These are phyloP conservation scores for Volutella citrinella DNA, from an alignment of 2,329 filamentous ascomycete species.

Conservation along the genomic window DNA sequence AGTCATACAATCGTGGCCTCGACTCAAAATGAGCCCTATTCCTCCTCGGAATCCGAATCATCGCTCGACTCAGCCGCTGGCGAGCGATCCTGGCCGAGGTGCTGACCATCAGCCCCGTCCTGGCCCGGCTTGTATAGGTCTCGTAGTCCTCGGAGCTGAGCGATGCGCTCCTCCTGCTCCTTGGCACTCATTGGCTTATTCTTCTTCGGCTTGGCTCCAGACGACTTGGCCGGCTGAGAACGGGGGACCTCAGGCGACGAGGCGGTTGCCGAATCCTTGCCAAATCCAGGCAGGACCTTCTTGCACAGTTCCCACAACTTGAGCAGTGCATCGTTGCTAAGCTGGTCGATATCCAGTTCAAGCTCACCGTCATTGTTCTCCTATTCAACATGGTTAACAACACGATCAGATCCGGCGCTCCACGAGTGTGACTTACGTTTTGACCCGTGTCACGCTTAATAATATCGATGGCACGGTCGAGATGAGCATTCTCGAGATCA, in stretches of 20 bases:
- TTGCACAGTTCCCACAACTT: conserved; percentile 49
- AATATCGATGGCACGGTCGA: conserved; percentile 79
- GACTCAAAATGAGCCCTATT: conserved; percentile 29
- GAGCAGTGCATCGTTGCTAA: conserved; percentile 52
- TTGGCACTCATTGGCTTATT: conserved; percentile 73
- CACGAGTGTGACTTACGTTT: conserved; percentile 63
- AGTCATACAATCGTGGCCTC: conserved; percentile 22
- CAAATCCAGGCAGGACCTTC: conserved; percentile 40
- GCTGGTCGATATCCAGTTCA: conserved; percentile 57
- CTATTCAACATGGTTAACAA: too few species aligned
- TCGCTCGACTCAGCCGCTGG: conserved; percentile 37
- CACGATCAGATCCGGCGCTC: too few species aligned
- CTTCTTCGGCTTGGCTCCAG: conserved; percentile 59
- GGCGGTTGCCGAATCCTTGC: conserved; percentile 28
- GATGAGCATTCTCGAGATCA: conserved; percentile 72
- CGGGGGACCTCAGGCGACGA: conserved; percentile 30
- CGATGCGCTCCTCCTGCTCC: conserved; percentile 66
- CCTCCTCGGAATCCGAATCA: conserved; percentile 47
- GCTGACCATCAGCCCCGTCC: conserved; percentile 27
- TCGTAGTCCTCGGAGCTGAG: conserved; percentile 54
- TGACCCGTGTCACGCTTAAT: conserved; percentile 83
- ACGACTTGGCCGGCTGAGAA: conserved; percentile 27
- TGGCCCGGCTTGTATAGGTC: conserved; percentile 37
- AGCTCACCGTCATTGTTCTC: conserved; percentile 59
- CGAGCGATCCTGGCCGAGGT: conserved; percentile 23